These are phyloP conservation scores for Sclerospora graminicola DNA, from an alignment of 352 stramenopile genomes.

Conservation along the genomic window DNA sequence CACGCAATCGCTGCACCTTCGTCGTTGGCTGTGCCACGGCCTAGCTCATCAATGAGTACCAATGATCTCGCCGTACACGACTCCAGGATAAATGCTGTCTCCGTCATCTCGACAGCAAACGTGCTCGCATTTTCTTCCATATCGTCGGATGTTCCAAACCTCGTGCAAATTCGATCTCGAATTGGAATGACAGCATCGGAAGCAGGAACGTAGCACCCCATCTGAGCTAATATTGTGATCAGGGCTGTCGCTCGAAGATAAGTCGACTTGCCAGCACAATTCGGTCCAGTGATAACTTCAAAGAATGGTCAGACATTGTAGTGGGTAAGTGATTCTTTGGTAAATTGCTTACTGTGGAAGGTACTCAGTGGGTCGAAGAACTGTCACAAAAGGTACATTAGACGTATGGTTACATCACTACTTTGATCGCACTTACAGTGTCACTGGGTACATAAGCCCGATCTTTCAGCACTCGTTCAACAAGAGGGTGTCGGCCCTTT, in stretches of 20 bases:
- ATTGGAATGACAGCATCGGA: constrained; percentile 71
- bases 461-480: constrained; percentile 59
- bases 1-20: constrained; percentile 86
- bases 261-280: constrained; percentile 89
- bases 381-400: constrained; percentile 12
- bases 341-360: constrained; percentile 44
- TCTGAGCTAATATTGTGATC: constrained; percentile 87
- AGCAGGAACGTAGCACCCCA: constrained; percentile 87
- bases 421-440: constrained; percentile 29
- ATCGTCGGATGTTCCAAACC: constrained; percentile 88
- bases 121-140: constrained; percentile 91
- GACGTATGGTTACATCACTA: background rate
- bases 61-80: constrained; percentile 54
- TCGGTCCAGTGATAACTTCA: constrained; percentile 83
- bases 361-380: constrained; percentile 66
- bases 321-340: background rate
- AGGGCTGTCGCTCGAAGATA: constrained; percentile 75
- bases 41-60: constrained; percentile 88
- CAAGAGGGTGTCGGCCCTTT: constrained; percentile 65
- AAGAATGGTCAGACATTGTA: constrained; percentile 3
- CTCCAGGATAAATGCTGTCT: constrained; percentile 82
- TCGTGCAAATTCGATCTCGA: constrained; percentile 83
- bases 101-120: constrained; percentile 88
- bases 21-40: constrained; percentile 81
- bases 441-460: constrained; percentile 80